Conservation (phyloP, 164 flowering plant species). For the Chimonanthus praecox region DNA sequence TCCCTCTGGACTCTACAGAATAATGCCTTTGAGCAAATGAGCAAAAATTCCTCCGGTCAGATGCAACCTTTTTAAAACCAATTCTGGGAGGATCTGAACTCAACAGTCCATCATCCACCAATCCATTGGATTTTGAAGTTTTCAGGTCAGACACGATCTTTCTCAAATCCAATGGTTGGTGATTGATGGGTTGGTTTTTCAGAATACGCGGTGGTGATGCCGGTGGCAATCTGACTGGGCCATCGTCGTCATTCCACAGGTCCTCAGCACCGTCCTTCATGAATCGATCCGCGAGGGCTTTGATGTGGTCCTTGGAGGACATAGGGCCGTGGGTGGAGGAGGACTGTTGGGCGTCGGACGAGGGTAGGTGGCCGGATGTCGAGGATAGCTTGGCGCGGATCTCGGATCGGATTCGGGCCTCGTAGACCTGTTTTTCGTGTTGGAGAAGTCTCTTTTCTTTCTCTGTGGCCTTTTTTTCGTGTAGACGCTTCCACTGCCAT, state of each 20-base stretch:
- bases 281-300: slow-evolving; percentile 81
- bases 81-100: too few species aligned
- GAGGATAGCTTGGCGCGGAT: slow-evolving; percentile 54
- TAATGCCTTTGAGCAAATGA: slow-evolving; percentile 26
- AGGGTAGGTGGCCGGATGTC: slow-evolving; percentile 7
- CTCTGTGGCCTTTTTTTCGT: slow-evolving; percentile 88
- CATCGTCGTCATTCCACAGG: slow-evolving; percentile 86
- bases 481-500: slow-evolving; percentile 98
- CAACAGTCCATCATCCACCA: too few species aligned
- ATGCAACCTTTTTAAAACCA: too few species aligned
- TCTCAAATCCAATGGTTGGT: slow-evolving; percentile 39
- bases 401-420: slow-evolving; percentile 74
- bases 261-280: slow-evolving; percentile 87
- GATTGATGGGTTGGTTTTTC: neutral
- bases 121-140: too few species aligned
- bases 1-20: slow-evolving; percentile 23
- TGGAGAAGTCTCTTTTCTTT: slow-evolving; percentile 75
- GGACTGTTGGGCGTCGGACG: slow-evolving; percentile 1
- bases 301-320: slow-evolving; percentile 58
- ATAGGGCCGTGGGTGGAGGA: slow-evolving; percentile 33
- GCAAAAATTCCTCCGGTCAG: neutral
- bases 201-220: slow-evolving; percentile 10
- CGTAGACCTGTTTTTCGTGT: slow-evolving; percentile 85
- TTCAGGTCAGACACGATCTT: slow-evolving; percentile 12
- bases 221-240: slow-evolving; percentile 36